Evolutionary conservation across 1,139 yeast genomes (phyloP).

Genomic region (Kazachstania sp.): DNA sequence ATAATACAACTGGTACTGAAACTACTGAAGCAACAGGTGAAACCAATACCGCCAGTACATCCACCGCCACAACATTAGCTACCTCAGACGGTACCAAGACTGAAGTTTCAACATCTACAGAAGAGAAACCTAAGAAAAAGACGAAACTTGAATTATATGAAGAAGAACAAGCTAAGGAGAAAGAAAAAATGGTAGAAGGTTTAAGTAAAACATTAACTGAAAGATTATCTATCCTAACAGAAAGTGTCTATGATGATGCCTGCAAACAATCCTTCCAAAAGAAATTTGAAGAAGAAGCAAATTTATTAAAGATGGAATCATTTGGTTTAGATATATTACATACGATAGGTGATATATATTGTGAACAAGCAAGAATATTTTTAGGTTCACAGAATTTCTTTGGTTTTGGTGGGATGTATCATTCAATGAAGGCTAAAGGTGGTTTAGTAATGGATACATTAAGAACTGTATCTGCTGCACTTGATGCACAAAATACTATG

Average conservation of each 20-base stretch:
- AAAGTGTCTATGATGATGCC: constrained; percentile 30
- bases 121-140: constrained; percentile 37
- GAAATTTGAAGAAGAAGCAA: constrained; percentile 51
- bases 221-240: constrained; percentile 28
- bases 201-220: constrained; percentile 43
- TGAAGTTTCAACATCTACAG: constrained; percentile 1
- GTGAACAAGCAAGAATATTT: constrained; percentile 52
- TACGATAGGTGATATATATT: constrained; percentile 59
- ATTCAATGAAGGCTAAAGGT: constrained; percentile 79
- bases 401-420: constrained; percentile 80
- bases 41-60: background rate
- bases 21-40: background rate
- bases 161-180: constrained; percentile 64
- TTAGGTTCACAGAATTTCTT: constrained; percentile 60
- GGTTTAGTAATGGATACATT: constrained; percentile 79
- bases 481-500: constrained; percentile 86
- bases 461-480: constrained; percentile 73
- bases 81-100: background rate
- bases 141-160: constrained; percentile 62
- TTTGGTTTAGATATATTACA: constrained; percentile 70
- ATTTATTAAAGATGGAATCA: constrained; percentile 67
- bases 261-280: constrained; percentile 28
- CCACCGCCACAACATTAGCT: background rate
- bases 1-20: constrained; percentile 32
- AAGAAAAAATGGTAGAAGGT: constrained; percentile 61